These are phyloP conservation scores for Pseudogymnoascus sp. DNA, from an alignment of 2,329 filamentous ascomycete genomes.

Conservation along the genomic window DNA sequence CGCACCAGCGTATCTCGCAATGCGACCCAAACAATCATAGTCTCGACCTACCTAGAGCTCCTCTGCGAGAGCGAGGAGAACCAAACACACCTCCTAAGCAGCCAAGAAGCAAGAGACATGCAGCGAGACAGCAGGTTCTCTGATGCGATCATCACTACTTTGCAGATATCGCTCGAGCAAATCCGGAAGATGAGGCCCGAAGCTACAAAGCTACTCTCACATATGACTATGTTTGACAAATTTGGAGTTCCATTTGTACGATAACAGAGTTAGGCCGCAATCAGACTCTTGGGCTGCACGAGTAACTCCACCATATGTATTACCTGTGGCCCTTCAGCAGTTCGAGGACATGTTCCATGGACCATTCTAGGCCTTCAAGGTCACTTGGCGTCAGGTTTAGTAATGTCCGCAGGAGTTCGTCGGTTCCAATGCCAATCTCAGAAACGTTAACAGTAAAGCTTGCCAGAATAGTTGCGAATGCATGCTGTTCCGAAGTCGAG, in stretches of 20 bases:
- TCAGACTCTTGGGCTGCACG: too few relatives aligned
- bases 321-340: not conserved
- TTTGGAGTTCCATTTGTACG: conserved; percentile 15
- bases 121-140: conserved; percentile 26
- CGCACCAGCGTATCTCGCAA: too few relatives aligned
- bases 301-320: too few relatives aligned
- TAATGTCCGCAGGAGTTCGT: not conserved
- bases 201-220: conserved; percentile 16
- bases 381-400: not conserved
- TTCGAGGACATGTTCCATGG: not conserved
- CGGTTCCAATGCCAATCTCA: not conserved
- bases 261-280: conserved; percentile 1
- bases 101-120: conserved; percentile 25
- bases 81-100: conserved; percentile 20
- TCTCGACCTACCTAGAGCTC: conserved; percentile 27
- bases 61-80: conserved; percentile 28
- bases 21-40: too few relatives aligned
- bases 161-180: conserved; percentile 29
- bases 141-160: conserved; percentile 31
- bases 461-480: not conserved
- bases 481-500: not conserved
- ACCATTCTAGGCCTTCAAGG: not conserved
- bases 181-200: conserved; percentile 23
- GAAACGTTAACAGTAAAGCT: not conserved
- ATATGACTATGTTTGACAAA: conserved; percentile 18